Conservation (phyloP, 352 stramenopile species). For the Globisporangium radiosum region DNA sequence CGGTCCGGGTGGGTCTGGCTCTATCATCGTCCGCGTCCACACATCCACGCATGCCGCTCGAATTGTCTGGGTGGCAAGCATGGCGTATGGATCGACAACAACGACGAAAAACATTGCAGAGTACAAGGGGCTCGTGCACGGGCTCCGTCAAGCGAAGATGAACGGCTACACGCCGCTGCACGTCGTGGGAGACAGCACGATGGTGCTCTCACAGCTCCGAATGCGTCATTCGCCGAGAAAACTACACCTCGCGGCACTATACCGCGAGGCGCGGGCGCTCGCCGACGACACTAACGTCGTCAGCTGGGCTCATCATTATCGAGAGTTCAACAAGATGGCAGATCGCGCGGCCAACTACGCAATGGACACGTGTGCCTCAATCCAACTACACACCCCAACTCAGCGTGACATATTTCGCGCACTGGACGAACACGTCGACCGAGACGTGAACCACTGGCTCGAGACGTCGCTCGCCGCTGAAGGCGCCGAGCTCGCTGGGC, state of each 20-base stretch:
- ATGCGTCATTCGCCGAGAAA: not conserved
- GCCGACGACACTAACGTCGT: not conserved
- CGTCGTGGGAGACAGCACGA: constrained; percentile 5
- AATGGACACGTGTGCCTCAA: constrained; percentile 1
- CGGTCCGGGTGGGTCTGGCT: no score
- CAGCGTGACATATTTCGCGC: not conserved
- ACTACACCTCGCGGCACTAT: no score
- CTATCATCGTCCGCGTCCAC: no score
- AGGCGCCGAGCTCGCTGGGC: no score
- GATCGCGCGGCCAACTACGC: constrained; percentile 5
- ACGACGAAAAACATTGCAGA: not conserved
- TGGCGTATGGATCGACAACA: not conserved
- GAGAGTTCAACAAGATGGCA: constrained; percentile 6
- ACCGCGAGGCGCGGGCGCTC: not conserved
- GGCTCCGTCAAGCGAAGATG: not conserved
- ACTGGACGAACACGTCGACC: not conserved
- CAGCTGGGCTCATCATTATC: constrained; percentile 1
- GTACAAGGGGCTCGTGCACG: no score
- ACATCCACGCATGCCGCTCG: no score
- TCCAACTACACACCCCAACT: not conserved
- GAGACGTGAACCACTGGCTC: not conserved
- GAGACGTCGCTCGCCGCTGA: no score
- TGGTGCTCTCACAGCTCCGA: constrained; percentile 2
- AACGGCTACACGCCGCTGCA: not conserved
- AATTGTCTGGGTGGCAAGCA: no score